Conservation (phyloP, 1,284 basidiomycete species). For the Cystobasidium slooffiae region DNA sequence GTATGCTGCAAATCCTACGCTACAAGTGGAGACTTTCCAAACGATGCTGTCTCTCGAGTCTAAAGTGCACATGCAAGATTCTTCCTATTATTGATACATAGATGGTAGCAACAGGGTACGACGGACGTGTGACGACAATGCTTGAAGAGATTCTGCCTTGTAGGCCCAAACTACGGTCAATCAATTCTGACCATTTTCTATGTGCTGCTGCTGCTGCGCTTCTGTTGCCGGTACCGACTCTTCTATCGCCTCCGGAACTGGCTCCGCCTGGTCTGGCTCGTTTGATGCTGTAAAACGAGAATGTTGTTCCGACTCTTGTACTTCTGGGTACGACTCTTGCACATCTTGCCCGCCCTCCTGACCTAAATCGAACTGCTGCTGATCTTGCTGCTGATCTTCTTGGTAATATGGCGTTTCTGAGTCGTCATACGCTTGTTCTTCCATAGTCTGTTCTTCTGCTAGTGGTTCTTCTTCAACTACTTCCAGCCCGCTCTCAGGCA, state of each 20-base stretch:
- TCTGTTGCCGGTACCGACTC: no score
- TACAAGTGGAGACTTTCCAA: slow-evolving; percentile 8
- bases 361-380: no score
- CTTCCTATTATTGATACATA: slow-evolving; percentile 9
- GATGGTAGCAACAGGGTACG: background rate
- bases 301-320: background rate
- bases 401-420: no score
- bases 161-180: no score
- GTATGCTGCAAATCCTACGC: background rate
- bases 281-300: background rate
- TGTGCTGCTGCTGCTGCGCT: no score
- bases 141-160: no score
- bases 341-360: no score
- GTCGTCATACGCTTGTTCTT: slow-evolving; percentile 3
- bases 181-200: no score
- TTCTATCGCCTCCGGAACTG: no score
- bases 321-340: no score
- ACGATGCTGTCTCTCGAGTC: background rate
- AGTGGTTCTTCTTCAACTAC: background rate
- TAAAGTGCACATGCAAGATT: background rate
- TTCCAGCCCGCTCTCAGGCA: background rate
- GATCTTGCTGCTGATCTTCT: no score
- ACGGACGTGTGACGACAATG: background rate
- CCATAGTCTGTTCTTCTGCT: background rate
- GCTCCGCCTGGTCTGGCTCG: no score